Evolutionary conservation across 352 stramenopile genomes (phyloP).

Genomic region (Pythium aquatile): DNA sequence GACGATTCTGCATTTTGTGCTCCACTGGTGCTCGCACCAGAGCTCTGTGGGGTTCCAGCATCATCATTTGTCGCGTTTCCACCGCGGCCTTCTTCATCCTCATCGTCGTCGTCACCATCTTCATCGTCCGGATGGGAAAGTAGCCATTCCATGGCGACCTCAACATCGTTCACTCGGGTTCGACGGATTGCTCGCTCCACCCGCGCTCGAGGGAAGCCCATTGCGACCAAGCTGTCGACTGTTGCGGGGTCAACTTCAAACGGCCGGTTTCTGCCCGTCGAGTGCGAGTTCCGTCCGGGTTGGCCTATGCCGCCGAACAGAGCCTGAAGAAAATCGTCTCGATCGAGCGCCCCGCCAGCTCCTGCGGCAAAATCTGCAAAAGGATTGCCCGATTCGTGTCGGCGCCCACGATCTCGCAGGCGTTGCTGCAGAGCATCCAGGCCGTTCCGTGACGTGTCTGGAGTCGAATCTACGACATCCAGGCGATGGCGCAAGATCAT

Average conservation of each 20-base stretch:
- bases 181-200: constrained; percentile 90
- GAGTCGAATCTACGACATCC: constrained; percentile 36
- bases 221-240: constrained; percentile 91
- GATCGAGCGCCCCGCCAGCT: constrained; percentile 16
- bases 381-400: constrained; percentile 13
- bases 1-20: neutral
- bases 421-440: constrained; percentile 18
- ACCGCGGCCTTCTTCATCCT: constrained; percentile 20
- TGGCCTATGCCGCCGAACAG: constrained; percentile 42
- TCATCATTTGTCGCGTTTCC: neutral
- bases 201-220: constrained; percentile 92
- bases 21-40: neutral
- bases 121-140: constrained; percentile 83
- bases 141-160: constrained; percentile 97
- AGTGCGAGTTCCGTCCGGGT: constrained; percentile 9
- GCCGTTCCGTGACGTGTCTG: constrained; percentile 11
- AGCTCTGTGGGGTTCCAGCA: neutral
- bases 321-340: constrained; percentile 33
- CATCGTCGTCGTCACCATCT: constrained; percentile 29
- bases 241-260: constrained; percentile 91
- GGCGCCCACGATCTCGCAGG: constrained; percentile 1
- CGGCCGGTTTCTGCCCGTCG: constrained; percentile 19
- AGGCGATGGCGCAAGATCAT: constrained; percentile 79
- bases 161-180: constrained; percentile 89
- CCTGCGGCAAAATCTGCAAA: constrained; percentile 20